Base-by-base conservation (phyloP, 257 asterid species). In the Gentiana macrophylla region DNA sequence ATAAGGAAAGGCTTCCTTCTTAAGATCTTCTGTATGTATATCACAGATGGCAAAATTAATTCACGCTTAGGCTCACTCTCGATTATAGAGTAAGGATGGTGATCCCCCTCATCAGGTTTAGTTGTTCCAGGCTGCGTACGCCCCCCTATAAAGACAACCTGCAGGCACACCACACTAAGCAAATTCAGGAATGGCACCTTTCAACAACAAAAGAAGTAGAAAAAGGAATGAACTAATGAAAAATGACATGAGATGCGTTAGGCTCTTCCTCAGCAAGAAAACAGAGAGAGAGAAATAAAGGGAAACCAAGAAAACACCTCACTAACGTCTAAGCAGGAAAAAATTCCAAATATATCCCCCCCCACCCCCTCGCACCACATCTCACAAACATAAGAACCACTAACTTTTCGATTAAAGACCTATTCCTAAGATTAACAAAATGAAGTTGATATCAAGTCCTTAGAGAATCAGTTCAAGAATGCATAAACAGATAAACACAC, bases 71-170 rank as follows among this genome's bases (percentile, higher is more conserved):
- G 81, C 70, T 83, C 94, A 59, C 75, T 73, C 69, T 81, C 98
- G 62, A 92, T 66, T 71, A 92, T 78, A 62, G 97, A 78, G 79
- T 83, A 92, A 53, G 97, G 94, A 65, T 92, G 98, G 62, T 77
- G 77, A 70, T 87, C 96, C 69, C 98, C 98, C 76, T 91, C 98
- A 83, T 91, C 98, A 71, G 83, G 94, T 74, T 92, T 92, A 59
- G 83, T 67, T 47, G 98, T 92, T 59, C 96, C 97, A 68, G 98
- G 97, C 74, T 92, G 98, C n/a, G 97, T 87, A 49, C 97, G 98
- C 15, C 84, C 80, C 35, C 98, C 98, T 56, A 84, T 83, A 77
- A 92, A 92, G 68, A 80, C 84, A 49, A 92, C 97, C 98, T 92
- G 73, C 4, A 71, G 64, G 58, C 37, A 69, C 3, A 49, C 64